Percentiles rank a stretch among this genome's conserved stretches.
Evolutionary conservation across 345 rosid species (phyloP).

Genomic region (Microcos paniculata): DNA sequence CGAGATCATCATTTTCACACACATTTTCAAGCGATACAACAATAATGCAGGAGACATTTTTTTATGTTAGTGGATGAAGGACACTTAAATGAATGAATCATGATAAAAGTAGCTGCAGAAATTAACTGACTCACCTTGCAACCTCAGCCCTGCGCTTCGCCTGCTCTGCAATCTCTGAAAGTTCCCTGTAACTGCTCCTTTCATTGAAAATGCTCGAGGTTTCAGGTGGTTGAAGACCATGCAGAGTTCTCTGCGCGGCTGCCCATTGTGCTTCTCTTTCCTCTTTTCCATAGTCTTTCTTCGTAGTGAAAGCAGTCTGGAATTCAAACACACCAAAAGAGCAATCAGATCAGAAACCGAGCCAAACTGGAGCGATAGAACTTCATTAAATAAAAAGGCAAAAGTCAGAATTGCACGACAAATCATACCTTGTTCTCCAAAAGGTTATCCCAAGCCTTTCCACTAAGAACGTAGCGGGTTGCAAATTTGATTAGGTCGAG

Average conservation of each 20-base stretch:
- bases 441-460: conserved; percentile 82
- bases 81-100: not conserved
- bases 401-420: not conserved
- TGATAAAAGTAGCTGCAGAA: not conserved
- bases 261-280: conserved; percentile 99
- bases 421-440: conserved; percentile 71
- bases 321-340: not conserved
- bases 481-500: conserved; percentile 76
- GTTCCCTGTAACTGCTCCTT: conserved; percentile 70
- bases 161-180: conserved; percentile 97
- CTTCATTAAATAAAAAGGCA: not conserved
- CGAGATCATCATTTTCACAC: not conserved
- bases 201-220: conserved; percentile 45
- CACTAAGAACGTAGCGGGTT: conserved; percentile 67
- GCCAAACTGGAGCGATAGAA: not conserved
- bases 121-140: conserved; percentile 58
- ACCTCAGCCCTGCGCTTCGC: conserved; percentile 97
- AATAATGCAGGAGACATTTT: not conserved
- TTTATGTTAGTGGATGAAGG: not conserved
- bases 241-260: conserved; percentile 85
- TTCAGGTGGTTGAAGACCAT: conserved; percentile 87
- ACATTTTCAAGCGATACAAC: too few relatives aligned
- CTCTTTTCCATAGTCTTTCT: conserved; percentile 88
- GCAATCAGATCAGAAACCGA: not conserved
- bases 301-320: conserved; percentile 87